Conservation (phyloP, 1,284 basidiomycete species). For the Naganishia liquefaciens region DNA sequence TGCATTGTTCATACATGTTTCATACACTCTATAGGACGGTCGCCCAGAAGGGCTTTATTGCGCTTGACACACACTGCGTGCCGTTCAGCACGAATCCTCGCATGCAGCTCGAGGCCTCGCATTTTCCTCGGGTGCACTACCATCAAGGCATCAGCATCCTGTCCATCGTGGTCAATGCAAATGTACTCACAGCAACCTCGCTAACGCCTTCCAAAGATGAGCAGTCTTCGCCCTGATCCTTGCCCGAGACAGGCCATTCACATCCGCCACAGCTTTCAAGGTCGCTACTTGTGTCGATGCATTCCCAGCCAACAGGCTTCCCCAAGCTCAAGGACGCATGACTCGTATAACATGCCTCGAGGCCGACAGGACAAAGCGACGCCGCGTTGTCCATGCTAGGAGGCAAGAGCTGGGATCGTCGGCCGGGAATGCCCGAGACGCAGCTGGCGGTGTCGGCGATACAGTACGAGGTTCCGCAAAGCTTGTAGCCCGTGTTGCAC, state of each 20-base stretch:
- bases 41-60: constrained; percentile 13
- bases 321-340: constrained; percentile 4
- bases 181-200: background rate
- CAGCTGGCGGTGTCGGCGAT: background rate
- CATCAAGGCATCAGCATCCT: background rate
- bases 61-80: constrained; percentile 3
- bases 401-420: background rate
- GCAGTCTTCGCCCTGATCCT: constrained; percentile 8
- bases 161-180: background rate
- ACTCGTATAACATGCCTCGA: background rate
- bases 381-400: background rate
- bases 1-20: background rate
- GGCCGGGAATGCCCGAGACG: constrained; percentile 17
- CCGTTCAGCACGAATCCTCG: constrained; percentile 18
- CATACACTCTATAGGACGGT: background rate
- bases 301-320: constrained; percentile 3
- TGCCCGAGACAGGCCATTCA: background rate
- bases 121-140: constrained; percentile 6
- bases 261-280: constrained; percentile 21
- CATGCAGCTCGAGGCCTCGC: constrained; percentile 14
- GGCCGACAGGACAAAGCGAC: constrained; percentile 4
- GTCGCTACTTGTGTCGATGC: background rate
- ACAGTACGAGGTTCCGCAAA: constrained; percentile 15
- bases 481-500: constrained; percentile 6
- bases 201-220: background rate